Base-by-base conservation (phyloP, 352 stramenopile species). In the Phytopythium oedochilum region DNA sequence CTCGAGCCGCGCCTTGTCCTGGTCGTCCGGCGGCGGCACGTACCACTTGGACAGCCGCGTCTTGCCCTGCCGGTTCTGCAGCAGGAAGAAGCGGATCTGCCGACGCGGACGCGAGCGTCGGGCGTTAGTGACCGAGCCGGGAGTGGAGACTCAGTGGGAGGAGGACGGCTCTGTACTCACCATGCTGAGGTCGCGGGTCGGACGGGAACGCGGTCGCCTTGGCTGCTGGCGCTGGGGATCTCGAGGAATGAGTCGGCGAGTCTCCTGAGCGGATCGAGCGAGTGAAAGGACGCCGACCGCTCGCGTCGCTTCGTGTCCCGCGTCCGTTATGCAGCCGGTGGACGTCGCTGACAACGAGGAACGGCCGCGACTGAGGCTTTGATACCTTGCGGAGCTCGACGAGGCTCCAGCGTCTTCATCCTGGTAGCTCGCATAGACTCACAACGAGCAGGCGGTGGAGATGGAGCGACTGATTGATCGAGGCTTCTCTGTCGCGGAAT, bases 21-120 rank as follows among this genome's bases (percentile, higher is more conserved):
- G 75, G 58, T 96, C 86, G 45, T 93, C 78, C 23, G 87, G 73
- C 52, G 84, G 83, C 20, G 85, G 82, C 54, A 91, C 81, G 69
- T 98, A 99, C 94, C 96, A 99, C 86, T 99, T 99, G 54, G 96
- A 98, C 34, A 99, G 71, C 12, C 97, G 83, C n/a, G 97, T 99
- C 74, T 99, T 99, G 32, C 97, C 97, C 79, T 99, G 96, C 14
- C 94, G 86, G 76, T 99, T 99, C 85, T 99, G 96, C 45, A 99
- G 79, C 55, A 99, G 71, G 59, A 99, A 98, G 78, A 99, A 99
- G 59, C 90, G 86, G 60, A 98, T 98, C 94, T 92, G 18, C 1
- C 23, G 17, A 12, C 35, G 53, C 15, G 29, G 5, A 32, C 9
- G 29, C 29, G 29, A 32, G 29, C n/a, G n/a, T 42, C 11, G 23